Evolutionary conservation across 352 stramenopile genomes (phyloP).

Genomic region (Pythium sp.): DNA sequence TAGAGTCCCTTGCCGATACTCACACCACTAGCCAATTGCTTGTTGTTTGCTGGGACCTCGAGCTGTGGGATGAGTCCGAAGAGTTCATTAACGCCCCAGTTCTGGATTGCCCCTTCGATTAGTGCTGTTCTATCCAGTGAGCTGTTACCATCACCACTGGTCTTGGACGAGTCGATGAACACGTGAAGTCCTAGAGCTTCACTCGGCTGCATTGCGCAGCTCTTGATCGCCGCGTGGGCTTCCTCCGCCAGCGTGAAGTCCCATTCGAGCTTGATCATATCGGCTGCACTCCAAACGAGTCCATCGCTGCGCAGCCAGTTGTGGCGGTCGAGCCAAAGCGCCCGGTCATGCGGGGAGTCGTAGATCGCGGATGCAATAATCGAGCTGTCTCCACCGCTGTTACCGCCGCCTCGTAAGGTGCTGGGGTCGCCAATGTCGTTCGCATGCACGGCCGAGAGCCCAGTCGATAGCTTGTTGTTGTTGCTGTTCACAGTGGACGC

Average conservation of each 20-base stretch:
- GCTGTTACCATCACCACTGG: background rate
- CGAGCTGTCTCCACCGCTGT: background rate
- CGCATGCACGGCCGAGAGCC: background rate
- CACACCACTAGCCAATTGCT: background rate
- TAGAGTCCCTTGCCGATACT: slow-evolving; percentile 9
- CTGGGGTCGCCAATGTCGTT: background rate
- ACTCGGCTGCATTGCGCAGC: slow-evolving; percentile 3
- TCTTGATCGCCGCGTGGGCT: slow-evolving; percentile 11
- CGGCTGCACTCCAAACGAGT: slow-evolving; percentile 12
- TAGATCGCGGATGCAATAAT: background rate
- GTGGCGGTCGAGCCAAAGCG: slow-evolving; percentile 19
- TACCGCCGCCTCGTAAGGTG: too few species aligned
- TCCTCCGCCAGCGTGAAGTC: slow-evolving; percentile 14
- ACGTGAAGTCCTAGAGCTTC: slow-evolving; percentile 7
- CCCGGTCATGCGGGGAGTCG: slow-evolving; percentile 9
- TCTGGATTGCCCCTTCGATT: slow-evolving; percentile 16
- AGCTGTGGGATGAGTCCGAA: slow-evolving; percentile 11
- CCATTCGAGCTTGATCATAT: slow-evolving; percentile 14
- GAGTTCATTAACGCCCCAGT: slow-evolving; percentile 18
- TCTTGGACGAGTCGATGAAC: slow-evolving; percentile 12
- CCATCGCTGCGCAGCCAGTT: slow-evolving; percentile 21
- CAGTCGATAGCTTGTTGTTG: too few species aligned
- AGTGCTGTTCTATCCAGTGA: background rate
- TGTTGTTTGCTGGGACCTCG: slow-evolving; percentile 1
- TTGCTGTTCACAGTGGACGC: too few species aligned